Evolutionary conservation across 768 basidiomycete genomes (phyloP), one percentile per base, ranked within the genome.

Genomic region (Suillus placidus): DNA sequence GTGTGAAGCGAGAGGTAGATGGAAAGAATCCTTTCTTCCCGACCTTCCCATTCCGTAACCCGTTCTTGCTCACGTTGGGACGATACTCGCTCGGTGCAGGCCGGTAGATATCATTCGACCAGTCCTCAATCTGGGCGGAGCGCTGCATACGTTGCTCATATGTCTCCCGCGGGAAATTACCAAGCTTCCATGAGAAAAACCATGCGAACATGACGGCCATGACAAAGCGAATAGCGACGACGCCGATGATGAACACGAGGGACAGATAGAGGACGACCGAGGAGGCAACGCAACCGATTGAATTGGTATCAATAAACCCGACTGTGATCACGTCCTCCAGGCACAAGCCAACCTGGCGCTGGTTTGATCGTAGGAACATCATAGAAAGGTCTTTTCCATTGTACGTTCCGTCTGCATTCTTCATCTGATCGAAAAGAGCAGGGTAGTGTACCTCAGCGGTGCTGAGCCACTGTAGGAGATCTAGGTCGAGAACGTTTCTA

Each of bases 131-230:
- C 76, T 95, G 93, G 30, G 87, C 86, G 2, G 91, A 88, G 30
- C 97, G 89, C 67, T 88, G 87, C 89, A 94, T 94, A 16, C 96
- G 87, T 74, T 99, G 87, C 74, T 93, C 90, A 74, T 95, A 94
- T 18, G 94, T 94, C 80, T 99, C 97, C 45, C 87, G 85, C 67
- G 92, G 91, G 84, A 97, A 99, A 69, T 93, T 91, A 57, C 97
- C 97, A 49, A 99, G 83, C 72, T 88, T 88, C 90, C 93, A 95
- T n/a, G 92, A 94, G 77, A 93, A 91, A 85, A 98, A 99, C 97
- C 97, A 99, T 32, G 92, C 85, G 79, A 99, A 99, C 76, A 97
- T 83, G 73, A 97, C 93, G 56, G 97, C 97, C 95, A 99, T 97
- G 70, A 86, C 82, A 80, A 99, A 99, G 42, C 95, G 93, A 76